Evolutionary conservation across 2,329 filamentous ascomycete species (phyloP).

Genomic region (Bimuria novae-zelandiae): DNA sequence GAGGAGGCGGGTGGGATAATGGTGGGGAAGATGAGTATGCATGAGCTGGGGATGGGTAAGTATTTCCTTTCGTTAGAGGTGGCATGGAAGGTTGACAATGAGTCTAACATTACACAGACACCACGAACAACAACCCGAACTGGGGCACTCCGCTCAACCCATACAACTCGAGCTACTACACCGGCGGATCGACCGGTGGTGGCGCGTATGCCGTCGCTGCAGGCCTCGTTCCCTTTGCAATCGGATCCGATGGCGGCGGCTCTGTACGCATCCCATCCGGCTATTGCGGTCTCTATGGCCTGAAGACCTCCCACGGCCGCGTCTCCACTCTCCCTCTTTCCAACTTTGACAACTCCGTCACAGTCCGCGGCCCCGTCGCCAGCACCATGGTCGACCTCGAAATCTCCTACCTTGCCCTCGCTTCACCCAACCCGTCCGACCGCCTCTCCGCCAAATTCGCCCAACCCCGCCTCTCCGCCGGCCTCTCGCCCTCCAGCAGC

Average conservation of each 20-base stretch:
- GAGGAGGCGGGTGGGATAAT: slow-evolving; percentile 76
- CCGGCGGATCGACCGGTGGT: slow-evolving; percentile 80
- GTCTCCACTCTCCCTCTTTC: slow-evolving; percentile 63
- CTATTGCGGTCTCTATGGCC: slow-evolving; percentile 80
- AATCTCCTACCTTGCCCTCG: slow-evolving; percentile 80
- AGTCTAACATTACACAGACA: slow-evolving; percentile 55
- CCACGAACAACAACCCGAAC: slow-evolving; percentile 78
- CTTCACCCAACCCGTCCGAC: slow-evolving; percentile 69
- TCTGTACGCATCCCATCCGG: slow-evolving; percentile 73
- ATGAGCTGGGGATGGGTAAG: slow-evolving; percentile 73
- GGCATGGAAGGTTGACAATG: background rate
- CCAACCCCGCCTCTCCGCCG: slow-evolving; percentile 50
- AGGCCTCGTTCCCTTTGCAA: slow-evolving; percentile 73
- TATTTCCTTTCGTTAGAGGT: slow-evolving; percentile 6
- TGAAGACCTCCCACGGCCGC: slow-evolving; percentile 78
- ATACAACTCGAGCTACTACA: slow-evolving; percentile 75
- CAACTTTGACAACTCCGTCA: slow-evolving; percentile 64
- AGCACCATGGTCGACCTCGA: slow-evolving; percentile 77
- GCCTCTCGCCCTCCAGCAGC: slow-evolving; percentile 38
- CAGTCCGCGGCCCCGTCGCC: slow-evolving; percentile 76
- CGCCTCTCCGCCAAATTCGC: slow-evolving; percentile 66
- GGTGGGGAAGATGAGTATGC: slow-evolving; percentile 78
- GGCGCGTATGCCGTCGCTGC: slow-evolving; percentile 71
- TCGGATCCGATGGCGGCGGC: slow-evolving; percentile 75
- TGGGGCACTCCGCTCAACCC: slow-evolving; percentile 80